Conservation (phyloP, 169 alveolate genomes). For the Cytauxzoon felis region DNA sequence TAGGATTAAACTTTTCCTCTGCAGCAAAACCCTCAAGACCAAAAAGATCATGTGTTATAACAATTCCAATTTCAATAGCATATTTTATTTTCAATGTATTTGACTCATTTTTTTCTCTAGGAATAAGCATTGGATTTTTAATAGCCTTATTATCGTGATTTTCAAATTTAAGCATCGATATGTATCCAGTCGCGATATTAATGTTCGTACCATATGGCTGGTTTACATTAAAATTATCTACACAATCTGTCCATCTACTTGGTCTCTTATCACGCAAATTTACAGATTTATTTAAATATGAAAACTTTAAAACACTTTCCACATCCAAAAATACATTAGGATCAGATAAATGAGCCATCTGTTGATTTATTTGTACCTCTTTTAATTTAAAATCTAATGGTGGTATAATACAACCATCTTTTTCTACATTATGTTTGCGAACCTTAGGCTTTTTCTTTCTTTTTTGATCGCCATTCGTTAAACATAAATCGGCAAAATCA, state of each 20-base stretch:
- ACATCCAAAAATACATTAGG: slow-evolving; percentile 46
- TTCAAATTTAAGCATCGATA: slow-evolving; percentile 47
- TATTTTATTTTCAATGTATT: slow-evolving; percentile 25
- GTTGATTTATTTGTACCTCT: slow-evolving; percentile 33
- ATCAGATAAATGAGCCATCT: slow-evolving; percentile 33
- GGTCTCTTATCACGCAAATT: slow-evolving; percentile 3
- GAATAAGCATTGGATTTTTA: slow-evolving; percentile 1
- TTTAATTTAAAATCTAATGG: slow-evolving; percentile 39
- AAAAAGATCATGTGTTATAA: slow-evolving; percentile 51
- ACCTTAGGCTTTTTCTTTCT: slow-evolving; percentile 48
- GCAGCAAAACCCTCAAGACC: slow-evolving; percentile 62
- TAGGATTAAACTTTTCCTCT: slow-evolving; percentile 57
- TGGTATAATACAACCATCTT: slow-evolving; percentile 50
- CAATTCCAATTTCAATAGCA: slow-evolving; percentile 50
- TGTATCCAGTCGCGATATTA: slow-evolving; percentile 50
- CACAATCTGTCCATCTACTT: slow-evolving; percentile 20
- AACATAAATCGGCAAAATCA: slow-evolving; percentile 13
- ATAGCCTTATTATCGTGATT: slow-evolving; percentile 15
- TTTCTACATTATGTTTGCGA: slow-evolving; percentile 33
- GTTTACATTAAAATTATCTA: not conserved
- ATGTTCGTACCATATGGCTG: slow-evolving; percentile 28
- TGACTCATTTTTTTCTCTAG: slow-evolving; percentile 11
- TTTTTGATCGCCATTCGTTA: slow-evolving; percentile 29
- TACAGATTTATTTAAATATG: slow-evolving; percentile 14
- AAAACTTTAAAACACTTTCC: slow-evolving; percentile 14